A percentile compares a stretch with the other conserved stretches of the same genome.
Conservation (phyloP, 768 basidiomycete species). For the Amanita fuliginea region DNA sequence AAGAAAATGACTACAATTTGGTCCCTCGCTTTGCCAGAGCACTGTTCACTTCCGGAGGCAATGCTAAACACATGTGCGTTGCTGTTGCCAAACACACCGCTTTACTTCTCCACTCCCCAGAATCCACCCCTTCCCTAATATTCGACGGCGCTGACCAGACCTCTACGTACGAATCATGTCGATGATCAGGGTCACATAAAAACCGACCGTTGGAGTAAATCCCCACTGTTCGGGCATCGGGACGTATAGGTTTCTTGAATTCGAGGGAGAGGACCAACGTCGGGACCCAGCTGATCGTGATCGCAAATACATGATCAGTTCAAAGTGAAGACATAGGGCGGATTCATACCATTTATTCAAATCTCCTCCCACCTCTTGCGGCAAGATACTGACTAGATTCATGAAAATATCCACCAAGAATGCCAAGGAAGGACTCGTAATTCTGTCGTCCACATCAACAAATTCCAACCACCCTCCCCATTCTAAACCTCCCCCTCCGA, state of each 20-base stretch:
- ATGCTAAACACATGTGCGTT: constrained; percentile 46
- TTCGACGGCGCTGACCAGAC: constrained; percentile 56
- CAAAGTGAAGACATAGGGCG: not conserved
- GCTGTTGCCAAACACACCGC: constrained; percentile 55
- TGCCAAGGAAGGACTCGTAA: constrained; percentile 34
- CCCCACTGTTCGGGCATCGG: constrained; percentile 38
- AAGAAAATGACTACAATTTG: constrained; percentile 14
- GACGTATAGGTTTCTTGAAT: constrained; percentile 51
- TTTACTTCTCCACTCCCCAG: constrained; percentile 44
- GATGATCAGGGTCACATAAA: constrained; percentile 38
- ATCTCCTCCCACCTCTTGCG: constrained; percentile 30
- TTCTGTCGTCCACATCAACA: too few species aligned
- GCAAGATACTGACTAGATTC: constrained; percentile 36
- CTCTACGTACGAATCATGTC: constrained; percentile 51
- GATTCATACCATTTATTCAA: constrained; percentile 20
- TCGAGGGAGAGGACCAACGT: constrained; percentile 52
- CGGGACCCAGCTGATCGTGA: constrained; percentile 49
- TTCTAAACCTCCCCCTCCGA: constrained; percentile 44
- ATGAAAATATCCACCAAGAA: constrained; percentile 47
- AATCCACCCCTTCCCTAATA: constrained; percentile 31
- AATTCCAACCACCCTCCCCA: constrained; percentile 53
- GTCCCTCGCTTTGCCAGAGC: constrained; percentile 6
- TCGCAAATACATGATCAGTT: too few species aligned
- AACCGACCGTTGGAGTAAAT: constrained; percentile 43
- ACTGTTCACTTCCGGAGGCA: constrained; percentile 31